Conservation (phyloP, 1,139 yeast genomes). For the Pichia sp. region DNA sequence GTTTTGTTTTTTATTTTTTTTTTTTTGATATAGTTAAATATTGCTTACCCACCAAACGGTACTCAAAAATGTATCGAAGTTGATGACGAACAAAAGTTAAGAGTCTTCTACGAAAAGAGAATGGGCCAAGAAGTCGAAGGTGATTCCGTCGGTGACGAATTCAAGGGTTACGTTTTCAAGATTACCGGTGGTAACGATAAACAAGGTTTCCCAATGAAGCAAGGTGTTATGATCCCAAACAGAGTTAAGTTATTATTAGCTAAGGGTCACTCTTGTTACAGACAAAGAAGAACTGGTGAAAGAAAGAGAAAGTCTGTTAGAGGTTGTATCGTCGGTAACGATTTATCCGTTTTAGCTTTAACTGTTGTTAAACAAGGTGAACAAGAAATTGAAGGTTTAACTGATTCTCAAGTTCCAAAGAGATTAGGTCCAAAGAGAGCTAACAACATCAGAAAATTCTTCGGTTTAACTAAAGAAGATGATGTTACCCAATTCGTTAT, state of each 20-base stretch:
- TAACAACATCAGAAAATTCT: slow-evolving; percentile 98
- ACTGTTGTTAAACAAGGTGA: slow-evolving; percentile 98
- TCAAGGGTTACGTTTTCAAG: slow-evolving; percentile 98
- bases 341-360: slow-evolving; percentile 91
- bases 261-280: slow-evolving; percentile 97
- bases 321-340: slow-evolving; percentile 98
- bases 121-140: slow-evolving; percentile 99
- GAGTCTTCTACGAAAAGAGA: slow-evolving; percentile 98
- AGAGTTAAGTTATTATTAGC: slow-evolving; percentile 95
- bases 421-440: slow-evolving; percentile 99
- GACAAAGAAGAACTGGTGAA: slow-evolving; percentile 99
- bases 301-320: slow-evolving; percentile 99
- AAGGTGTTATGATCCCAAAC: slow-evolving; percentile 99
- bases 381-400: slow-evolving; percentile 88
- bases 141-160: slow-evolving; percentile 96
- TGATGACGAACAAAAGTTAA: slow-evolving; percentile 98
- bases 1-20: neutral
- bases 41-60: slow-evolving; percentile 99
- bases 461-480: slow-evolving; percentile 96
- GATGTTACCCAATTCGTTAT: slow-evolving; percentile 91
- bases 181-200: slow-evolving; percentile 99
- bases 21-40: slow-evolving; percentile 65
- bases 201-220: slow-evolving; percentile 99
- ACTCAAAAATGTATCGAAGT: slow-evolving; percentile 96
- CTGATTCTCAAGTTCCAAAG: slow-evolving; percentile 93